phyloP scores from a whole-genome alignment of 306 rosid genomes.

The Oemleria cerasiformis region DNA sequence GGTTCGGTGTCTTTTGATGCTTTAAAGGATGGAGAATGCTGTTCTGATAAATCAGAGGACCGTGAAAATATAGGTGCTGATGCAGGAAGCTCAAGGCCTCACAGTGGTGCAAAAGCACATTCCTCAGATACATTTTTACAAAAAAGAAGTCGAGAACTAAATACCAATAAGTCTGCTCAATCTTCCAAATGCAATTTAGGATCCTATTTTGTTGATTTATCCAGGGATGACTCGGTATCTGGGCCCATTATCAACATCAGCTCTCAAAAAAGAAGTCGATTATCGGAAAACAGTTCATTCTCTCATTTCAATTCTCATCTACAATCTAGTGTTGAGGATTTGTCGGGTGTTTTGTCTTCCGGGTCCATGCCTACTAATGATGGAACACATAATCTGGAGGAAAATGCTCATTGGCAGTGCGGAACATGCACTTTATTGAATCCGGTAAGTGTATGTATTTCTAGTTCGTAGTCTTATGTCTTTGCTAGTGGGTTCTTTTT shows the following conservation, averaged over 20 bases:
- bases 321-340: constrained; percentile 36
- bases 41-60: constrained; percentile 36
- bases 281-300: constrained; percentile 26
- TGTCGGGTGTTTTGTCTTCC: constrained; percentile 28
- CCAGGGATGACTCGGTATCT: constrained; percentile 29
- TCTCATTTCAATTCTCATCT: constrained; percentile 27
- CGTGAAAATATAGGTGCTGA: constrained; percentile 19
- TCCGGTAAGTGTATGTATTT: constrained; percentile 49
- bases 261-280: constrained; percentile 28
- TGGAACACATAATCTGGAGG: constrained; percentile 30
- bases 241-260: constrained; percentile 19
- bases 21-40: constrained; percentile 45
- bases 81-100: constrained; percentile 32
- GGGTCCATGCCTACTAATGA: constrained; percentile 17
- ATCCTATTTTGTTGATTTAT: constrained; percentile 41
- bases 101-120: constrained; percentile 19
- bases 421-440: constrained; percentile 75
- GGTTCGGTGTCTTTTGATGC: constrained; percentile 61
- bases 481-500: neutral
- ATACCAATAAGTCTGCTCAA: constrained; percentile 25
- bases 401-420: constrained; percentile 72
- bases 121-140: constrained; percentile 28
- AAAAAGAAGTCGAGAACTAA: constrained; percentile 50
- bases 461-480: constrained; percentile 1
- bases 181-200: constrained; percentile 31